Percentiles rank a stretch among this genome's conserved stretches.
Conservation (phyloP, 169 alveolate genomes). For the Plasmodium relictum region DNA sequence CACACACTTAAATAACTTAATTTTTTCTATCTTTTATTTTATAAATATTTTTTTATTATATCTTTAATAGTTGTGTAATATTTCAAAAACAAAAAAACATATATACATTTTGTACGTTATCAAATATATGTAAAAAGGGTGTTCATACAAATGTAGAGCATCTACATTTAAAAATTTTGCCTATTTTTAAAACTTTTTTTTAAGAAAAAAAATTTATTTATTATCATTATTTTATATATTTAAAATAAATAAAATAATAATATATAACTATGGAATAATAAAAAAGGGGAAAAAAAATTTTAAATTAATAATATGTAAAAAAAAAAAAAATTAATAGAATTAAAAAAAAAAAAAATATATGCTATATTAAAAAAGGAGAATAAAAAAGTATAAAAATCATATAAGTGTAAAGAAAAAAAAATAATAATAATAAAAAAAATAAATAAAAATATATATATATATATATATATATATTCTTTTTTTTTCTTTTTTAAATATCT, state of each 20-base stretch:
- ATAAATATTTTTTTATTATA: not conserved
- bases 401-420: not conserved
- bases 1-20: not conserved
- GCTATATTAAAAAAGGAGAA: not conserved
- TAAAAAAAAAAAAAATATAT: not conserved
- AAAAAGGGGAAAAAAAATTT: not conserved
- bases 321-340: not conserved
- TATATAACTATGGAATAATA: not conserved
- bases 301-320: not conserved
- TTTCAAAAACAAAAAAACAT: constrained; percentile 5
- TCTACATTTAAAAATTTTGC: constrained; percentile 15
- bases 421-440: constrained; percentile 3
- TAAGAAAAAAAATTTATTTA: constrained; percentile 1
- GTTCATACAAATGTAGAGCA: constrained; percentile 13
- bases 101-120: not conserved
- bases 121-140: not conserved
- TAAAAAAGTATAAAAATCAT: constrained; percentile 5
- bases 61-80: not conserved
- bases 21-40: not conserved
- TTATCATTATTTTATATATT: constrained; percentile 14
- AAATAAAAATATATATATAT: constrained; percentile 3
- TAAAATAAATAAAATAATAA: constrained; percentile 8
- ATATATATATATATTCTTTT: not conserved
- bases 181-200: not conserved
- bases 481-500: not conserved